phyloP scores from a whole-genome alignment of 2,329 filamentous ascomycete genomes.

The Rhynchosporium secalis region DNA sequence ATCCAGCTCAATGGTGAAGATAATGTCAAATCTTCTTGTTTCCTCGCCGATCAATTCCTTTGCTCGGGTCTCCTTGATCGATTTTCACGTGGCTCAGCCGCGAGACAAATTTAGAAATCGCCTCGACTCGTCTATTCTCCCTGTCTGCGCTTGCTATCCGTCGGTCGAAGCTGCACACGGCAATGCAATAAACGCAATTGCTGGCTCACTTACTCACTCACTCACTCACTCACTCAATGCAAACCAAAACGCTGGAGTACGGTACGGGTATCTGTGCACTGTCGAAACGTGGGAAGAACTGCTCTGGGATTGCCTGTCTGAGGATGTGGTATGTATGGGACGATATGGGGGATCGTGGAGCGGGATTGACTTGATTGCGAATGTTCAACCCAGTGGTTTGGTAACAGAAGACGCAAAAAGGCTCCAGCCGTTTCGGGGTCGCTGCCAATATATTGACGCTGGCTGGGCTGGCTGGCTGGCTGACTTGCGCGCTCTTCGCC shows the following conservation, averaged over 20 bases:
- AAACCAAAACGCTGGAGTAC: slow-evolving; percentile 4
- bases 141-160: slow-evolving; percentile 19
- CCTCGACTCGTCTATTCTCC: slow-evolving; percentile 20
- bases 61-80: slow-evolving; percentile 3
- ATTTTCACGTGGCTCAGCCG: slow-evolving; percentile 35
- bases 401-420: slow-evolving; percentile 37
- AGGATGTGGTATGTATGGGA: not conserved
- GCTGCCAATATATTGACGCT: slow-evolving; percentile 39
- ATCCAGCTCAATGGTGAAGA: not conserved
- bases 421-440: slow-evolving; percentile 33
- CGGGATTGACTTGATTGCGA: slow-evolving; percentile 11
- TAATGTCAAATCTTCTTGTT: not conserved
- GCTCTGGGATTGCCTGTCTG: not conserved
- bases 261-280: slow-evolving; percentile 12
- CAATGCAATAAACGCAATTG: not conserved
- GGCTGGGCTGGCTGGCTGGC: slow-evolving; percentile 23
- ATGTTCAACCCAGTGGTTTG: slow-evolving; percentile 33
- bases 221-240: not conserved
- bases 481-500: slow-evolving; percentile 1
- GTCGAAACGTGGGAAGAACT: slow-evolving; percentile 5
- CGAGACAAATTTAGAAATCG: slow-evolving; percentile 29
- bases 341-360: slow-evolving; percentile 1
- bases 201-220: not conserved
- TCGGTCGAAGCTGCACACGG: slow-evolving; percentile 1
- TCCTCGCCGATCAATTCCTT: not conserved